phyloP scores from a whole-genome alignment of 345 rosid genomes.

The Cardiospermum halicacabum region DNA sequence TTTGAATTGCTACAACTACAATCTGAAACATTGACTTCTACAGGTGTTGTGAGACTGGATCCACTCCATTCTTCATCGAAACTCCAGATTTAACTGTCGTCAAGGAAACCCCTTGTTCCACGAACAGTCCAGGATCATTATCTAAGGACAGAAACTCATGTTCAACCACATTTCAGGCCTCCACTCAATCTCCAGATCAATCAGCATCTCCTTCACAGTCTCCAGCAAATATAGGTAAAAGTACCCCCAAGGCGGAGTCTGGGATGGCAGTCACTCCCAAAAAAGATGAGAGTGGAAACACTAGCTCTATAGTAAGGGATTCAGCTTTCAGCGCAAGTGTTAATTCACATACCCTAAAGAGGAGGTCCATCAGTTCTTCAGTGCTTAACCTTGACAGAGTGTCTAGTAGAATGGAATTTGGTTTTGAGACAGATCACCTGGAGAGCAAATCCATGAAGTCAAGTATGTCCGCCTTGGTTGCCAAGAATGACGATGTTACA shows the following conservation, averaged over 20 bases:
- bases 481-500: conserved; percentile 7
- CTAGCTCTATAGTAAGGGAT: conserved; percentile 40
- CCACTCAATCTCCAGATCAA: conserved; percentile 41
- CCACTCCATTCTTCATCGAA: conserved; percentile 37
- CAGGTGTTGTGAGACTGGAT: conserved; percentile 47
- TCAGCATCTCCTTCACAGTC: conserved; percentile 32
- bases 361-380: conserved; percentile 39
- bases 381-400: conserved; percentile 29
- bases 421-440: conserved; percentile 24
- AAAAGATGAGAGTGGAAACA: conserved; percentile 28
- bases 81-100: conserved; percentile 47
- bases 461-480: conserved; percentile 5
- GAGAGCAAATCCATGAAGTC: conserved; percentile 28
- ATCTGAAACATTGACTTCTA: conserved; percentile 14
- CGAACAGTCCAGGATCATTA: conserved; percentile 45
- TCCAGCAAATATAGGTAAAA: conserved; percentile 28
- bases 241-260: conserved; percentile 26
- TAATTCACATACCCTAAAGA: conserved; percentile 61
- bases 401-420: conserved; percentile 44
- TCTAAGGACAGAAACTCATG: conserved; percentile 43
- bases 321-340: conserved; percentile 53
- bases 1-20: not conserved
- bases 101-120: conserved; percentile 47
- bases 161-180: conserved; percentile 46
- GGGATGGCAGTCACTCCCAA: conserved; percentile 40